Base-by-base conservation (phyloP, 805 yeast genomes). In the Candida schatavii region DNA sequence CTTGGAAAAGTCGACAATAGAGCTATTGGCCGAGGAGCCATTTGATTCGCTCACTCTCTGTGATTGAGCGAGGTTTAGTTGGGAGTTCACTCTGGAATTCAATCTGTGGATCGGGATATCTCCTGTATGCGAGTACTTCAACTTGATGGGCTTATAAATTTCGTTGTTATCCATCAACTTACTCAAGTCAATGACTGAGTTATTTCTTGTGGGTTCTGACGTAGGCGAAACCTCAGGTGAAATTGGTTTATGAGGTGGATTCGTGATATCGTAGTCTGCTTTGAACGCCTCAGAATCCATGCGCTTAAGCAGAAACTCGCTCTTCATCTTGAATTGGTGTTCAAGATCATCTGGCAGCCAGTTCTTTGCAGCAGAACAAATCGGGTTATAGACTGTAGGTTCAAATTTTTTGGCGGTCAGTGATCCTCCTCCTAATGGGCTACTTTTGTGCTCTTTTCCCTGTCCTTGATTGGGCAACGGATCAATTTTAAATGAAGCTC, bases 221-320 rank as follows among this genome's bases (percentile, higher is more conserved):
- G 48, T 59, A 19, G 75, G 75, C 17, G 72, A 66, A 2, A 69
- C 66, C 43, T 66, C 72, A 3, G 75, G 75, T 35, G 67, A 59
- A 6, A 61, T 52, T 4, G 73, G 72, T 31, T 54, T 54, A 14
- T 35, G 28, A 0, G 75, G 75, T 17, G 55, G 66, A 25, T 58
- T 55, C 9, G 52, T 45, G 21, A 70, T 46, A 45, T 54, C 53
- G 39, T 57, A 70, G 4, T 55, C 45, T 35, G 50, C 55, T 34
- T 60, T 65, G 55, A 70, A 70, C 4, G 68, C 59, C 5, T 61
- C 70, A 39, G 58, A 65, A 46, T 66, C 62, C 59, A 70, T 68
- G 22, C 49, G 55, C 44, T 70, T 69, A 41, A 62, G 45, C 28
- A 54, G 56, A 46, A 70, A 70, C 20, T 64, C 70, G 3, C 62